Evolutionary conservation across 768 basidiomycete species (phyloP).

Genomic region (Tulasnella sp.): DNA sequence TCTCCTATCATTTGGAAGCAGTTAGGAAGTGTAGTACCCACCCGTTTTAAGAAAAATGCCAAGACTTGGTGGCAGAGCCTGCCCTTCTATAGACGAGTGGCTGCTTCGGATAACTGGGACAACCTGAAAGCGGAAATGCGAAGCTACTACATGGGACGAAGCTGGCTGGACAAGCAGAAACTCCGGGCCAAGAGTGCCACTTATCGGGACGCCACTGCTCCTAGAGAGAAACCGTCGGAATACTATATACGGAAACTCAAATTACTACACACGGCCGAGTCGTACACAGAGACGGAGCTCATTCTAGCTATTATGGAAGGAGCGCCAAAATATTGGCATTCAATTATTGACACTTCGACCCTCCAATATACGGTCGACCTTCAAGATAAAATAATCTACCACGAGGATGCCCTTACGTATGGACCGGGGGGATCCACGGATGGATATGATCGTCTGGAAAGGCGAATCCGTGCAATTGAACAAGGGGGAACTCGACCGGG

Average conservation of each 20-base stretch:
- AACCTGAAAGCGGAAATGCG: conserved; percentile 21
- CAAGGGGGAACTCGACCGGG: background rate
- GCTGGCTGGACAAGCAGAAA: conserved; percentile 25
- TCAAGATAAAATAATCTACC: background rate
- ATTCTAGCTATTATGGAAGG: conserved; percentile 29
- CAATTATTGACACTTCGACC: conserved; percentile 13
- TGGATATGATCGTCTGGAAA: background rate
- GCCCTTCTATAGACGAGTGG: conserved; percentile 1
- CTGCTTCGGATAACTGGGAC: conserved; percentile 24
- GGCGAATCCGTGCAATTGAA: background rate
- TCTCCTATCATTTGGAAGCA: conserved; percentile 21
- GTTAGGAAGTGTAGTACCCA: conserved; percentile 25
- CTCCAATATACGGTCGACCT: background rate
- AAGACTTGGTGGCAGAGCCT: conserved; percentile 27
- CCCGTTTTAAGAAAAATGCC: conserved; percentile 18
- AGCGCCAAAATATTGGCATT: conserved; percentile 25
- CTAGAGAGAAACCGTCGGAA: conserved; percentile 25
- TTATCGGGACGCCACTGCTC: conserved; percentile 23
- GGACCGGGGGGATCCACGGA: background rate
- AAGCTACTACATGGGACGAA: conserved; percentile 27
- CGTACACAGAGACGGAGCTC: conserved; percentile 23
- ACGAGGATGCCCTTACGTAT: background rate
- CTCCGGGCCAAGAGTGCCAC: conserved; percentile 20
- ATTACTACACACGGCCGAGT: conserved; percentile 17
- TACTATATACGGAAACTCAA: conserved; percentile 28